Conservation (phyloP, 768 basidiomycete species). For the Suillus hirtellus region DNA sequence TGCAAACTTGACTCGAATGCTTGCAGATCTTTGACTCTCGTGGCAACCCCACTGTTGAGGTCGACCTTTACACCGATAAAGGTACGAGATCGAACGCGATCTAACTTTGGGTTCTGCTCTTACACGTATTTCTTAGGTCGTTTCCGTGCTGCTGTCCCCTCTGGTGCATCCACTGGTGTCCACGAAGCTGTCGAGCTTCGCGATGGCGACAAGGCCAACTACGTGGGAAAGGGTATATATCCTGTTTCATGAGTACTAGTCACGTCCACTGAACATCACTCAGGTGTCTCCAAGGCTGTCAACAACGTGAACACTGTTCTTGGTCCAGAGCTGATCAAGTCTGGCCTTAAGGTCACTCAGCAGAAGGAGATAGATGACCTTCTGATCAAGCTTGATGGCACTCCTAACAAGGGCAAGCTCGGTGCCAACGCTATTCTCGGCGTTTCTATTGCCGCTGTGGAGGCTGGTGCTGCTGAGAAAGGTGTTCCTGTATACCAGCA, state of each 20-base stretch:
- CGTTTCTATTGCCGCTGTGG: slow-evolving; percentile 92
- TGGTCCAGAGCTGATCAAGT: slow-evolving; percentile 84
- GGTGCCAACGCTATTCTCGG: slow-evolving; percentile 99
- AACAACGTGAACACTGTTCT: slow-evolving; percentile 91
- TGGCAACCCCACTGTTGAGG: slow-evolving; percentile 96
- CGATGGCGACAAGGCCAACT: slow-evolving; percentile 89
- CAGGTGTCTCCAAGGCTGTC: slow-evolving; percentile 93
- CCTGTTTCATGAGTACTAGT: not conserved
- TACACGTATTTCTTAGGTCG: slow-evolving; percentile 55
- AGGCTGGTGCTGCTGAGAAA: slow-evolving; percentile 94
- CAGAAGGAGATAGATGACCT: slow-evolving; percentile 98
- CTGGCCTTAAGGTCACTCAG: slow-evolving; percentile 78
- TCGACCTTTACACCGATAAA: slow-evolving; percentile 85
- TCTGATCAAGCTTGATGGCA: slow-evolving; percentile 97
- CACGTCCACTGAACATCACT: slow-evolving; percentile 1
- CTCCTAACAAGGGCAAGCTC: slow-evolving; percentile 98
- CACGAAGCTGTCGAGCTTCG: slow-evolving; percentile 99
- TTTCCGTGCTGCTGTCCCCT: slow-evolving; percentile 94
- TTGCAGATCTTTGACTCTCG: slow-evolving; percentile 97
- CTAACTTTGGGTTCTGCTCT: not conserved
- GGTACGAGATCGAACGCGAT: slow-evolving; percentile 47
- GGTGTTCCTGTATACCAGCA: slow-evolving; percentile 94
- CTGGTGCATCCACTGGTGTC: slow-evolving; percentile 96
- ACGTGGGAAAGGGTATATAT: slow-evolving; percentile 89
- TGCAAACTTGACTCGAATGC: slow-evolving; percentile 17